Conservation (phyloP, 2,329 filamentous ascomycete genomes). For the Fusarium chlamydosporum region DNA sequence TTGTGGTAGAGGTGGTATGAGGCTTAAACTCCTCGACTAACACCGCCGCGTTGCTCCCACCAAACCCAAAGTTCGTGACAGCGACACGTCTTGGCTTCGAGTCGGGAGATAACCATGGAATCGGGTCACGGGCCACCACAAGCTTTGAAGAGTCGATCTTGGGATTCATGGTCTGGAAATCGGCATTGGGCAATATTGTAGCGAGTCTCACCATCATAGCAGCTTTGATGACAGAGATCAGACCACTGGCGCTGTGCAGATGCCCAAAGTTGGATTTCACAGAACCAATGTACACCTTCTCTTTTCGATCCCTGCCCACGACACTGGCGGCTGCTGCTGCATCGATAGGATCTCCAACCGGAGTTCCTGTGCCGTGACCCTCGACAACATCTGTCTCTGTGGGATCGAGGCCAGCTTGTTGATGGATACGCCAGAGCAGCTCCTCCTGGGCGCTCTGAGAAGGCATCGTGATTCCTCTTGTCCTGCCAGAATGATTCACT, state of each 20-base stretch:
- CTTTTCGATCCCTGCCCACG: not conserved
- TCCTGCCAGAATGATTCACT: not conserved
- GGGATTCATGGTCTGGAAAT: not conserved
- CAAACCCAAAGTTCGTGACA: constrained; percentile 3
- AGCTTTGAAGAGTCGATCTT: constrained; percentile 1
- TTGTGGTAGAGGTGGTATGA: not conserved
- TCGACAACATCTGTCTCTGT: not conserved
- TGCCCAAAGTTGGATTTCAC: constrained; percentile 3
- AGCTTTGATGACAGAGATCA: not conserved
- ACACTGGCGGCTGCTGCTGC: not conserved
- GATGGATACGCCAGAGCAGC: not conserved
- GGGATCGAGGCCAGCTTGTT: not conserved
- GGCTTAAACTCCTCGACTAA: not conserved
- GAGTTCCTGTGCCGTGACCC: constrained; percentile 4
- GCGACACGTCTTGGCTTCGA: constrained; percentile 1
- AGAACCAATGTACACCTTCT: not conserved
- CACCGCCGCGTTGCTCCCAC: constrained; percentile 1
- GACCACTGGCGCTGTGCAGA: constrained; percentile 1
- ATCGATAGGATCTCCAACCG: constrained; percentile 1
- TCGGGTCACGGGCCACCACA: not conserved
- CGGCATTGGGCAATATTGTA: not conserved
- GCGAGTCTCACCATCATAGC: not conserved
- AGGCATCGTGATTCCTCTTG: constrained; percentile 2
- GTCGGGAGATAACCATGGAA: not conserved
- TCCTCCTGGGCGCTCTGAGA: not conserved